phyloP scores from a whole-genome alignment of 345 rosid genomes.

The Mallotus nudiflorus region DNA sequence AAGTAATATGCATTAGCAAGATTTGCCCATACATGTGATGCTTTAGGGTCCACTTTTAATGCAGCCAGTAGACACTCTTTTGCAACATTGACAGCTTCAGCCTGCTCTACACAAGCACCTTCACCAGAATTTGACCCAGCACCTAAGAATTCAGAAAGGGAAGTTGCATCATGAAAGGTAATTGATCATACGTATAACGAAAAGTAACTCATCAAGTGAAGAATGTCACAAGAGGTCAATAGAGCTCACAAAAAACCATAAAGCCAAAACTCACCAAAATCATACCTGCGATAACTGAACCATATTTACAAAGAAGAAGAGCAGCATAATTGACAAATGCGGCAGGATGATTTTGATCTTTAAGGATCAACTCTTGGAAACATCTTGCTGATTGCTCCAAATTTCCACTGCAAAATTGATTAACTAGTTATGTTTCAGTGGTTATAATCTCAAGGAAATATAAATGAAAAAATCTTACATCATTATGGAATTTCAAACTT shows the following conservation, averaged over 20 bases:
- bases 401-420: constrained; percentile 62
- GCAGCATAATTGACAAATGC: constrained; percentile 85
- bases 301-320: constrained; percentile 73
- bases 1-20: constrained; percentile 78
- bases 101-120: constrained; percentile 54
- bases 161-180: not conserved
- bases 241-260: constrained; percentile 12
- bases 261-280: constrained; percentile 16
- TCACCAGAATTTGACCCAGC: constrained; percentile 80
- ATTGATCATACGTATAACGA: constrained; percentile 6
- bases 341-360: constrained; percentile 94
- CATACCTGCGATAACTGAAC: constrained; percentile 80
- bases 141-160: constrained; percentile 46
- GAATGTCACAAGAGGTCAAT: constrained; percentile 14
- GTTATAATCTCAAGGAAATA: constrained; percentile 2
- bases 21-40: constrained; percentile 78
- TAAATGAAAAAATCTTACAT: no score
- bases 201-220: not conserved
- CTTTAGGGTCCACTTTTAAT: constrained; percentile 72
- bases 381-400: constrained; percentile 82
- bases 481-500: constrained; percentile 7
- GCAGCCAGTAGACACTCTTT: constrained; percentile 84
- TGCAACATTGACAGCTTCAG: constrained; percentile 65
- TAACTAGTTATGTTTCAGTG: constrained; percentile 1
- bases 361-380: constrained; percentile 78